A percentile compares a stretch with the other conserved stretches of the same genome.
Conservation (phyloP, 306 rosid genomes). For the Biancaea sappan region DNA sequence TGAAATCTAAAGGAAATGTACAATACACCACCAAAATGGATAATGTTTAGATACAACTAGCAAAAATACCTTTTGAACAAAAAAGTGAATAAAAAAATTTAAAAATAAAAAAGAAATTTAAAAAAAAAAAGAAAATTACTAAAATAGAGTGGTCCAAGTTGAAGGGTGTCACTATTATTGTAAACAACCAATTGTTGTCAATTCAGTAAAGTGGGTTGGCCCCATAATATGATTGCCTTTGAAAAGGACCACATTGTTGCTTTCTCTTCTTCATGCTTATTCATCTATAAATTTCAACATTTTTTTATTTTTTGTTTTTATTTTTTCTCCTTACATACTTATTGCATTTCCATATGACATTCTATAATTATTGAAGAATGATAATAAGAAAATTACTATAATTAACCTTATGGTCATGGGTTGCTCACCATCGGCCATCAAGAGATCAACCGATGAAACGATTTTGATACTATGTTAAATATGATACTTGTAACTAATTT, state of each 20-base stretch:
- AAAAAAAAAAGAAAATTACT: slow-evolving; percentile 9
- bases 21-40: not conserved
- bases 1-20: not conserved
- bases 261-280: slow-evolving; percentile 19
- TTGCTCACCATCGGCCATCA: too few relatives aligned
- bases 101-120: not conserved
- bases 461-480: too few relatives aligned
- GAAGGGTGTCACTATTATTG: slow-evolving; percentile 35
- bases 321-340: not conserved
- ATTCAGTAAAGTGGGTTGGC: slow-evolving; percentile 40
- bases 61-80: slow-evolving; percentile 14
- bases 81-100: not conserved
- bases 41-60: not conserved
- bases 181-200: slow-evolving; percentile 39
- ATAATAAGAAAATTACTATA: not conserved
- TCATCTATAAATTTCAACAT: slow-evolving; percentile 37
- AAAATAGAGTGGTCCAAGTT: slow-evolving; percentile 36
- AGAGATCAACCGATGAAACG: too few relatives aligned
- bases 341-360: not conserved
- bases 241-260: slow-evolving; percentile 33
- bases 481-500: too few relatives aligned
- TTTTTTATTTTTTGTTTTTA: not conserved
- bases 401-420: too few relatives aligned
- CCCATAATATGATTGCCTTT: slow-evolving; percentile 46
- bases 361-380: not conserved